Evolutionary conservation across 2,329 filamentous ascomycete genomes (phyloP), one percentile per base, ranked within the genome.

Genomic region (Ceratocystis lukuohia): DNA sequence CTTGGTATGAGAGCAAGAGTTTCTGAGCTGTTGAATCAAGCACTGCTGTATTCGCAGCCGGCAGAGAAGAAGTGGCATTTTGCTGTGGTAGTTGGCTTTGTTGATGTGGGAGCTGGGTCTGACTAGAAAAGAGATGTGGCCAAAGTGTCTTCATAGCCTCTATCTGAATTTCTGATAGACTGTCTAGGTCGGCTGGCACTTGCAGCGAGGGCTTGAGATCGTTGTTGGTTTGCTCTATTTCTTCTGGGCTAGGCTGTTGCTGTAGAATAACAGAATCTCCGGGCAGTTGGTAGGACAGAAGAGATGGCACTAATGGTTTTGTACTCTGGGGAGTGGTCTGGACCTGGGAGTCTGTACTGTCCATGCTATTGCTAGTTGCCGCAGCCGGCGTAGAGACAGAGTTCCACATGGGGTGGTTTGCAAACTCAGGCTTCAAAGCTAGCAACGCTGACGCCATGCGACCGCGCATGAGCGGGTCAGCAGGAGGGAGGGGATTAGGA

Each of bases 361-460:
- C 20, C 56, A 37, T 37, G 4, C 25, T n/a, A 12, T 5, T 30
- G 28, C 25, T 25, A 30, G 50, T n/a, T 30, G 25, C 15, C 53
- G 15, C 2, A 1, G 61, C 22, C 33, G 44, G 25, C n/a, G 41
- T 53, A 28, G 41, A 30, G 22, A 20, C 41, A 1, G 64, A 44
- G 28, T 17, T 65, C 64, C 64, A 65, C 50, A 65, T 59, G 17
- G 64, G 64, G 28, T 65, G 64, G 25, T 45, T 65, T 25, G 64
- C 53, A n/a, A 65, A 12, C 20, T 61, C 64, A 10, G 64, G 64
- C 33, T 65, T 65, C 33, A 61, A 30, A 20, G 64, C 64, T 10
- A 65, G 53, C 56, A 65, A 20, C 15, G 64, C 53, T 2, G 64
- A 33, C 4, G 64, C 48, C 64, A 65, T 65, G 56, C 64, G 64